Evolutionary conservation across 75 land plant species (phyloP).

Genomic region (Ceratopteris richardii): DNA sequence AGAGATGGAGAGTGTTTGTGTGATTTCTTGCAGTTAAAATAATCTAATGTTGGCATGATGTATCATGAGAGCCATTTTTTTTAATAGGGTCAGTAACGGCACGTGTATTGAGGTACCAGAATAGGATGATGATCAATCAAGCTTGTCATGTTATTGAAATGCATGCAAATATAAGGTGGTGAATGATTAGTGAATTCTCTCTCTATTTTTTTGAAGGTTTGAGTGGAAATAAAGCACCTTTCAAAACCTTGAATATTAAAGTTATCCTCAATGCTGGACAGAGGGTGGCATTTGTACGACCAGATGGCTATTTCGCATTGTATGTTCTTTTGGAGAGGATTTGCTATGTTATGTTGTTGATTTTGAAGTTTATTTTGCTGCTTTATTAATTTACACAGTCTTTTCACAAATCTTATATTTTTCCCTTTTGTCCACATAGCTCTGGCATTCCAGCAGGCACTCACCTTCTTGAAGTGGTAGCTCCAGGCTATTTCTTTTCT

Average conservation of each 20-base stretch:
- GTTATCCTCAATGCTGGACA: constrained; percentile 87
- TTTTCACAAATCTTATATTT: not conserved
- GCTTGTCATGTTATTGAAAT: no score
- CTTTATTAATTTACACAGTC: no score
- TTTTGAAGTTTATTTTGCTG: not conserved
- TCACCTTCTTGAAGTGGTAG: constrained; percentile 87
- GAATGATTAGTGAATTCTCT: no score
- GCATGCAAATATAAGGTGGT: no score
- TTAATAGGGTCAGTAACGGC: no score
- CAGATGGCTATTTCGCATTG: constrained; percentile 95
- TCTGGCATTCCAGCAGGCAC: constrained; percentile 89
- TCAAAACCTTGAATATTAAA: constrained; percentile 60
- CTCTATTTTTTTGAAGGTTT: no score
- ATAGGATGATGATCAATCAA: no score
- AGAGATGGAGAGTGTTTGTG: no score
- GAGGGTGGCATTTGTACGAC: constrained; percentile 54
- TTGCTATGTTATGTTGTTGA: not conserved
- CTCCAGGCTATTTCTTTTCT: constrained; percentile 83
- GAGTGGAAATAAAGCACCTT: constrained; percentile 33
- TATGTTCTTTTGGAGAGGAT: constrained; percentile 35
- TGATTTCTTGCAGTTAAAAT: no score
- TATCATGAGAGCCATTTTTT: no score
- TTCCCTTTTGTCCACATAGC: constrained; percentile 28
- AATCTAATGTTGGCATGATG: no score
- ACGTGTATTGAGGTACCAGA: no score